These are phyloP conservation scores for Tagetes patula DNA, from an alignment of 129 eudicot species.

Conservation along the genomic window DNA sequence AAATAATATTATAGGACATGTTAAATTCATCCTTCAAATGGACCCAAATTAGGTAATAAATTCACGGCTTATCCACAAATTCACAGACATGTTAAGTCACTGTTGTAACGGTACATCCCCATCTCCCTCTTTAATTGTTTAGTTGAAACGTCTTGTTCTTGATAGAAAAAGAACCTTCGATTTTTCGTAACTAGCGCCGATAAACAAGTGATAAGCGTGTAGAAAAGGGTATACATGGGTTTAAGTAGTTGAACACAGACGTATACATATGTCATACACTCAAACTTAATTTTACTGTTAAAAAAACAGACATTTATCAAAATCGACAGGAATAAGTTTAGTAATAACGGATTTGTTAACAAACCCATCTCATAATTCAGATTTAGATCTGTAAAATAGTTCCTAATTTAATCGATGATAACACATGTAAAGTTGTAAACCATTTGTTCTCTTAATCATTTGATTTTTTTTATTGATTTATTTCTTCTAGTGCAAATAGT, in stretches of 20 bases:
- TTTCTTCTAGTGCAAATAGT: constrained; percentile 5
- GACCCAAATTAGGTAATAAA: constrained; percentile 20
- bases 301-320: too few relatives aligned
- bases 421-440: constrained; percentile 32
- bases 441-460: constrained; percentile 18
- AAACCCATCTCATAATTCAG: background rate
- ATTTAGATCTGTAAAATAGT: constrained; percentile 20
- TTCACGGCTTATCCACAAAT: constrained; percentile 11
- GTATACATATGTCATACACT: too few relatives aligned
- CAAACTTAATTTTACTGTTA: too few relatives aligned
- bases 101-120: constrained; percentile 26
- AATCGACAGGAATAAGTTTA: too few relatives aligned
- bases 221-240: too few relatives aligned
- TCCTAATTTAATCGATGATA: background rate
- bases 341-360: too few relatives aligned
- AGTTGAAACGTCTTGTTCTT: constrained; percentile 18
- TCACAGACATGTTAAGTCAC: constrained; percentile 17
- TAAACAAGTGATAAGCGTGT: too few relatives aligned
- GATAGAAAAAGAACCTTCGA: background rate
- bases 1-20: too few relatives aligned
- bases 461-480: background rate
- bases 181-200: too few relatives aligned
- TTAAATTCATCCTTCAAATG: background rate
- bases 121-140: constrained; percentile 17
- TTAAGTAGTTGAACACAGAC: too few relatives aligned